Evolutionary conservation across 164 flowering plant species (phyloP), one percentile per base, ranked within the genome.

Genomic region (Malania oleifera): DNA sequence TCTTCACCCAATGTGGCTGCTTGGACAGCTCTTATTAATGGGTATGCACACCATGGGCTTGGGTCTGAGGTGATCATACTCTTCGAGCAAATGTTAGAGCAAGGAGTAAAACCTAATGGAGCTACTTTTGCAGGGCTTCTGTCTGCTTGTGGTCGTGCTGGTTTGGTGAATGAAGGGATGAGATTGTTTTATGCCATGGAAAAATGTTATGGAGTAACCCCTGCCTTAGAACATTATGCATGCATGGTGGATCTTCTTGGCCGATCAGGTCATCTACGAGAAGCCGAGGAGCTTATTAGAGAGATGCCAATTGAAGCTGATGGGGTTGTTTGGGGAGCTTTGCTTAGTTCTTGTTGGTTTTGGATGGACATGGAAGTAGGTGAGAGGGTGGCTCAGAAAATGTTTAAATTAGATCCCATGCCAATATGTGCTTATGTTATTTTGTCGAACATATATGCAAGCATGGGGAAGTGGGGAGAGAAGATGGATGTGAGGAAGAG

Each of bases 221-320:
- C 93, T 13, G 73, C 68, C 3, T 20, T 78, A 49, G 92, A 87
- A 68, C 97, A 90, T 65, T 90, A 82, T 47, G 70, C 90, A 19
- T 85, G 92, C 65, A 66, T 81, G 23, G 92, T 83, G 34, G 82
- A 82, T 77, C 82, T 87, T 64, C 85, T 84, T 57, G 87, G 89
- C 20, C 79, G 89, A 40, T 60, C 93, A 31, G 97, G 97, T 14
- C 61, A 54, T 49, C 59, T 90, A 5, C 59, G 28, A 47, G 89
- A 87, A 73, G 97, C 95, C 9, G 81, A 77, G 59, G 63, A 76
- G 51, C 68, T 90, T 43, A 65, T 87, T 8, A 62, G 64, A 18
- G 28, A 53, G 14, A 85, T 84, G 85, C 85, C 86, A 8, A 57
- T 84, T 43, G 75, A 81, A 66, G 73, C 82, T 18, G 95, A 85